Evolutionary conservation across 2,329 filamentous ascomycete species (phyloP).

Genomic region (Aspergillus quadrilineatus): DNA sequence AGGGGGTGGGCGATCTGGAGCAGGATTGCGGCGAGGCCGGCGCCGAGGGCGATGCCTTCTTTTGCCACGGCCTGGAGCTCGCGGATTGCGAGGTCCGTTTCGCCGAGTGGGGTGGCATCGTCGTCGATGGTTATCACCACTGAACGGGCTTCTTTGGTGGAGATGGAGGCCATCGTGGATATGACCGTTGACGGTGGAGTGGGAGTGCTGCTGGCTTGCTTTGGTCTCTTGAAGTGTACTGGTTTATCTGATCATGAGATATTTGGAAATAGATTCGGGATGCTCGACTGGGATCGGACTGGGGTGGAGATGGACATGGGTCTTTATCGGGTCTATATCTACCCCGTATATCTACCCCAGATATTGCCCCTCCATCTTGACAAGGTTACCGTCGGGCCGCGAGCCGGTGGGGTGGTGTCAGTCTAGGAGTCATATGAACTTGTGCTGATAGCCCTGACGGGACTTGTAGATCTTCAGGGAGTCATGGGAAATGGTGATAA

Average conservation of each 20-base stretch:
- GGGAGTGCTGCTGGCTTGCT: background rate
- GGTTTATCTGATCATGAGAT: background rate
- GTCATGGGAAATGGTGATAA: no score
- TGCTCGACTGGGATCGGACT: no score
- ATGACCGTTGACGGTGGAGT: background rate
- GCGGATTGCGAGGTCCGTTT: background rate
- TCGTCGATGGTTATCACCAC: slow-evolving; percentile 2
- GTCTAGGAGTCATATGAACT: no score
- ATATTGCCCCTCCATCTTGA: background rate
- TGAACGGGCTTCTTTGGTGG: slow-evolving; percentile 9
- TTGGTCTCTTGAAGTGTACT: background rate
- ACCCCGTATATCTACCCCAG: background rate
- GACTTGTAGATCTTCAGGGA: no score
- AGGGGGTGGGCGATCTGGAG: slow-evolving; percentile 12
- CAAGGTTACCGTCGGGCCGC: slow-evolving; percentile 5
- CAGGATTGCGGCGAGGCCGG: slow-evolving; percentile 6
- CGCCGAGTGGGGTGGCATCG: background rate
- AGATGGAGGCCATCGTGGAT: background rate
- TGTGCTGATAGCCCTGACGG: no score
- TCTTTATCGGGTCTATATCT: background rate
- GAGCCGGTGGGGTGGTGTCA: background rate
- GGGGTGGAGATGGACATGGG: no score
- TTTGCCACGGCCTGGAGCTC: background rate
- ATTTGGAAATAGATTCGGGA: background rate
- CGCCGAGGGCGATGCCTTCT: slow-evolving; percentile 4